phyloP scores from a whole-genome alignment of 2,329 filamentous ascomycete species.

The Epichloe sp. region DNA sequence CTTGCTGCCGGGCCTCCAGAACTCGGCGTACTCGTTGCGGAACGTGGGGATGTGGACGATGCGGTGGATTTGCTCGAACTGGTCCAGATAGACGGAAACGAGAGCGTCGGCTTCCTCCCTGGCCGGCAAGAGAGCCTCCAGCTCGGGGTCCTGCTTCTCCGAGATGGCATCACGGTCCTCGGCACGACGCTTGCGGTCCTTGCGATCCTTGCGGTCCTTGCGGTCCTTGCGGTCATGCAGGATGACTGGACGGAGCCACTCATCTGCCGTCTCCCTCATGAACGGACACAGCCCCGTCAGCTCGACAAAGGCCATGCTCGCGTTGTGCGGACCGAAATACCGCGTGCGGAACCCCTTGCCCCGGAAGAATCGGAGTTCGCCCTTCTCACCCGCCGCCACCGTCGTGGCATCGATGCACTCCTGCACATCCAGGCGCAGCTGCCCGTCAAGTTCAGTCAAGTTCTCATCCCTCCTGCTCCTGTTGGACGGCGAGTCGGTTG shows the following conservation, averaged over 20 bases:
- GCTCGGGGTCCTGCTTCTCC: constrained; percentile 30
- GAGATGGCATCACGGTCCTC: constrained; percentile 39
- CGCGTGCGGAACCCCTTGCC: constrained; percentile 47
- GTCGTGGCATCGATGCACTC: constrained; percentile 28
- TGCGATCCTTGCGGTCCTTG: constrained; percentile 41
- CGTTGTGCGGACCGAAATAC: constrained; percentile 48
- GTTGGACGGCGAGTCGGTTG: constrained; percentile 30
- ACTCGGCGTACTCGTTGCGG: constrained; percentile 39
- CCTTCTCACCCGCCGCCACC: constrained; percentile 29
- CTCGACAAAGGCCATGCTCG: constrained; percentile 47
- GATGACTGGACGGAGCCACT: constrained; percentile 46
- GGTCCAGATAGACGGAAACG: constrained; percentile 36
- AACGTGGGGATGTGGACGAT: constrained; percentile 49
- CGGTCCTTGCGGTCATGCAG: constrained; percentile 43
- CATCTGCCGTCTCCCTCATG: constrained; percentile 49
- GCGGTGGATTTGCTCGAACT: constrained; percentile 42
- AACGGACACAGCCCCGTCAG: constrained; percentile 44
- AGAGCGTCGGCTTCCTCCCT: constrained; percentile 36
- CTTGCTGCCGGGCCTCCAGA: constrained; percentile 34
- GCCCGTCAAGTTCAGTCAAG: constrained; percentile 16
- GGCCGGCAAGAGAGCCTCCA: constrained; percentile 37
- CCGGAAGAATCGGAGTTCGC: constrained; percentile 43
- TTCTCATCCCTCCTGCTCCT: constrained; percentile 33
- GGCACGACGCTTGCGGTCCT: constrained; percentile 39
- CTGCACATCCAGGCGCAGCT: constrained; percentile 22